Conservation (phyloP, 352 stramenopile genomes). For the Phytophthora aleatoria region DNA sequence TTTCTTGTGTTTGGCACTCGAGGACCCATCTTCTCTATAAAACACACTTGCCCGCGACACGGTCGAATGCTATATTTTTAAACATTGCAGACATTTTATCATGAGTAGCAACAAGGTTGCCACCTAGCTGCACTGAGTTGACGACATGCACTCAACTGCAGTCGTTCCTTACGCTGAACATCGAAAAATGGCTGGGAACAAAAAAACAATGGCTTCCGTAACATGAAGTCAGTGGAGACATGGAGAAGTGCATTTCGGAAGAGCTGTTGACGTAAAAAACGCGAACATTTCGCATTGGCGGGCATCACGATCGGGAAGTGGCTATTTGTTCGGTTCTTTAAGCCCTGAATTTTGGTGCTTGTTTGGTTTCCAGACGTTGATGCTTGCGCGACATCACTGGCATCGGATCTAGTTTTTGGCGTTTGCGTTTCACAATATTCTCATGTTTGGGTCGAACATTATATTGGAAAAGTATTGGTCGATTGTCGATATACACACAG, state of each 20-base stretch:
- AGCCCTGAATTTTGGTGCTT: slow-evolving; percentile 55
- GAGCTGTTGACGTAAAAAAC: slow-evolving; percentile 42
- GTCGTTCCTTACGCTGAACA: slow-evolving; percentile 26
- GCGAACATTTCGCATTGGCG: slow-evolving; percentile 51
- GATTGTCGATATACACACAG: slow-evolving; percentile 1
- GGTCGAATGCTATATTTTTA: slow-evolving; percentile 20
- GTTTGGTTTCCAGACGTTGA: slow-evolving; percentile 17
- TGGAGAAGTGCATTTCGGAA: slow-evolving; percentile 42
- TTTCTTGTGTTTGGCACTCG: slow-evolving; percentile 32
- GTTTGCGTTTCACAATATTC: slow-evolving; percentile 7
- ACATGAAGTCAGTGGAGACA: slow-evolving; percentile 26
- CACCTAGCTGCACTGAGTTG: slow-evolving; percentile 17
- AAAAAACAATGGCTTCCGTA: slow-evolving; percentile 29
- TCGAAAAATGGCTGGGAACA: slow-evolving; percentile 41
- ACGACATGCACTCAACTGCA: slow-evolving; percentile 33
- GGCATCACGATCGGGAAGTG: slow-evolving; percentile 64
- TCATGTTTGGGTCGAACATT: slow-evolving; percentile 3
- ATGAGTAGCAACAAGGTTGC: too few relatives aligned
- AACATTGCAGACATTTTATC: slow-evolving; percentile 17
- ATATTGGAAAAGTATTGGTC: not conserved
- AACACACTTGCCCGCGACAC: slow-evolving; percentile 19
- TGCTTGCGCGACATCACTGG: not conserved
- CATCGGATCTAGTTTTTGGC: slow-evolving; percentile 28
- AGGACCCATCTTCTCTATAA: slow-evolving; percentile 26
- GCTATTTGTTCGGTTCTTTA: slow-evolving; percentile 5